A percentile compares a stretch with the other conserved stretches of the same genome.
Evolutionary conservation across 305 asterid genomes (phyloP).

Genomic region (Solanum chacoense): DNA sequence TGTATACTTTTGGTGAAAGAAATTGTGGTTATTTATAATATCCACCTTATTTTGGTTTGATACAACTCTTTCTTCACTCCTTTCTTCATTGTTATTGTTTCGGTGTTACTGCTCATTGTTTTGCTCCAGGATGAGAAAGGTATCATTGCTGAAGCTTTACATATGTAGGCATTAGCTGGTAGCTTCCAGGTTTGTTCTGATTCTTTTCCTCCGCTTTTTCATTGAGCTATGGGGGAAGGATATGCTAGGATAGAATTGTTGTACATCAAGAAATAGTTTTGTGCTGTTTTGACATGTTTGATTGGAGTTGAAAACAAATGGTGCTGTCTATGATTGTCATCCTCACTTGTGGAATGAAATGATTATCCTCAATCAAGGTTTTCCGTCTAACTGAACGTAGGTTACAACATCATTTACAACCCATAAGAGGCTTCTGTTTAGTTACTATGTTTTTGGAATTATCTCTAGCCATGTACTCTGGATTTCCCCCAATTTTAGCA

Average conservation of each 20-base stretch:
- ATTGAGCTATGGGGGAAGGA: background rate
- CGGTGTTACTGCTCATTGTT: background rate
- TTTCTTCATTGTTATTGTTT: background rate
- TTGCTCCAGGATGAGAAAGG: background rate
- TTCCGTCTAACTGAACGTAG: background rate
- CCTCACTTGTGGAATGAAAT: background rate
- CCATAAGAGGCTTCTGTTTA: background rate
- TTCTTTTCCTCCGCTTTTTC: background rate
- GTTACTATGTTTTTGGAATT: background rate
- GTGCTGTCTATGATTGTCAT: background rate
- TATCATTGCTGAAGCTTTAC: background rate
- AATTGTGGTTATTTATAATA: background rate
- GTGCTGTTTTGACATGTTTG: background rate
- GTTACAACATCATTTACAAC: background rate
- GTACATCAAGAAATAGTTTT: background rate
- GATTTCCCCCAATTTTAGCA: background rate
- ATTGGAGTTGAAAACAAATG: background rate
- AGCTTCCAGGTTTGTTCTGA: background rate
- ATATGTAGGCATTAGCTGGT: background rate
- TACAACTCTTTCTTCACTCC: background rate
- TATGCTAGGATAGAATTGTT: background rate
- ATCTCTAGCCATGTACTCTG: background rate
- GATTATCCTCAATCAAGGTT: background rate
- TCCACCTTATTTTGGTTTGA: constrained; percentile 1
- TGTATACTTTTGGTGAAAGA: constrained; percentile 2